phyloP scores from a whole-genome alignment of 2,329 filamentous ascomycete species.

The Aspergillus ochraceoroseus region DNA sequence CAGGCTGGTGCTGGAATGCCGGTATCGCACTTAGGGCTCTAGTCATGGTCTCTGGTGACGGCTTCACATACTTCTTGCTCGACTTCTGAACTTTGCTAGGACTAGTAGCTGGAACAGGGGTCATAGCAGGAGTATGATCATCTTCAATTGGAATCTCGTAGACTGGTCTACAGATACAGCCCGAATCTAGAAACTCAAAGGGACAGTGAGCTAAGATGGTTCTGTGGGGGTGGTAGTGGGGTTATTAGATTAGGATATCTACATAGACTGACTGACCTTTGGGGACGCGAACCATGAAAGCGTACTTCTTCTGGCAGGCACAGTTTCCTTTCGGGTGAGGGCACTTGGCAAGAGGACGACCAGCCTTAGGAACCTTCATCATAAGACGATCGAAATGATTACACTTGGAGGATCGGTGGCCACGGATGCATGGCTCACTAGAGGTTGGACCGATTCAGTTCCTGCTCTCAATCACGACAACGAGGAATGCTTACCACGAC shows the following conservation, averaged over 20 bases:
- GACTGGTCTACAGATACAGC: conserved; percentile 41
- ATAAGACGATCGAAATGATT: conserved; percentile 47
- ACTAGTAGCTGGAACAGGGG: conserved; percentile 23
- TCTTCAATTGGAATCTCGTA: conserved; percentile 35
- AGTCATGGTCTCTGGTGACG: conserved; percentile 33
- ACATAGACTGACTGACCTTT: conserved; percentile 32
- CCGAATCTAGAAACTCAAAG: conserved; percentile 29
- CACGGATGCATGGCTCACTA: conserved; percentile 48
- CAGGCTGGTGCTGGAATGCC: conserved; percentile 21
- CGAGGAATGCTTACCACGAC: conserved; percentile 38
- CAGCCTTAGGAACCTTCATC: conserved; percentile 49
- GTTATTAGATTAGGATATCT: too few species aligned
- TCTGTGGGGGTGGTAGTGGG: neutral
- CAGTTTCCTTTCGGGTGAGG: conserved; percentile 44
- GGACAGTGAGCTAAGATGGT: conserved; percentile 15
- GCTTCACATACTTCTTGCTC: conserved; percentile 32
- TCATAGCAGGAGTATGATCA: too few species aligned
- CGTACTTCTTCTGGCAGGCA: conserved; percentile 41
- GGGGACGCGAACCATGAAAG: conserved; percentile 45
- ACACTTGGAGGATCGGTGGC: conserved; percentile 49
- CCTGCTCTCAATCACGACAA: neutral
- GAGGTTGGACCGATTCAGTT: neutral
- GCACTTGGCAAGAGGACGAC: conserved; percentile 46
- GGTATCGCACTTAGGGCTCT: conserved; percentile 32
- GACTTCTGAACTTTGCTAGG: conserved; percentile 37